Evolutionary conservation across 2,329 filamentous ascomycete genomes (phyloP).

Genomic region (Colletotrichum trifolii): DNA sequence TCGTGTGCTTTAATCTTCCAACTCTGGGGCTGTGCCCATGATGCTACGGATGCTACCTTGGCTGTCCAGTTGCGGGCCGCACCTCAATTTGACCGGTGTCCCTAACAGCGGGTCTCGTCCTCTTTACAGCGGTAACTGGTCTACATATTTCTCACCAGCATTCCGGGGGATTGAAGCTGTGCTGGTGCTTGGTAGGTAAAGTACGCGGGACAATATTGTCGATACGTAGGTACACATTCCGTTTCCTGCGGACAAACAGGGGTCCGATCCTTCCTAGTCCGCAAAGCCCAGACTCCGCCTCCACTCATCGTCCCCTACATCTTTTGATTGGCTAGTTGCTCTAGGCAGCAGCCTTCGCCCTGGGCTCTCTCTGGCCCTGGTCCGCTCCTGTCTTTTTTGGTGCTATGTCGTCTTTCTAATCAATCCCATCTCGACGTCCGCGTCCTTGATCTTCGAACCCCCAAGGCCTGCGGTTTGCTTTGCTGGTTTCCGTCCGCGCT

Average conservation of each 20-base stretch:
- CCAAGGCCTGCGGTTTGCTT: neutral
- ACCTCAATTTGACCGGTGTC: constrained; percentile 17
- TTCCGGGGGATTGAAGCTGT: too few species aligned
- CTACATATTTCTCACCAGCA: neutral
- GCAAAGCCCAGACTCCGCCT: constrained; percentile 42
- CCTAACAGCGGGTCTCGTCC: constrained; percentile 18
- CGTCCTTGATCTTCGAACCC: neutral
- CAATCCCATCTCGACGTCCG: constrained; percentile 29
- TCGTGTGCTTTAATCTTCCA: constrained; percentile 12
- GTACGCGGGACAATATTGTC: neutral
- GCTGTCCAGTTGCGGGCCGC: constrained; percentile 21
- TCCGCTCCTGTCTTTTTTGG: constrained; percentile 24
- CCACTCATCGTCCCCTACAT: constrained; percentile 39
- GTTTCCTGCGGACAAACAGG: constrained; percentile 11
- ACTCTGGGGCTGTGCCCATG: constrained; percentile 27
- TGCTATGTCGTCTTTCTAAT: constrained; percentile 27
- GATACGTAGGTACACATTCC: constrained; percentile 1
- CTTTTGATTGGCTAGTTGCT: constrained; percentile 37
- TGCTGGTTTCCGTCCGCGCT: neutral
- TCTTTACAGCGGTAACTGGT: neutral
- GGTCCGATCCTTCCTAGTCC: constrained; percentile 29
- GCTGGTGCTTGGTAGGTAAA: neutral
- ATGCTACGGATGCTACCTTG: constrained; percentile 6
- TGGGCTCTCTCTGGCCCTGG: constrained; percentile 38
- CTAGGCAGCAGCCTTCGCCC: constrained; percentile 48